Base-by-base conservation (phyloP, 768 basidiomycete genomes). In the Hygrophoropsis aurantiaca region DNA sequence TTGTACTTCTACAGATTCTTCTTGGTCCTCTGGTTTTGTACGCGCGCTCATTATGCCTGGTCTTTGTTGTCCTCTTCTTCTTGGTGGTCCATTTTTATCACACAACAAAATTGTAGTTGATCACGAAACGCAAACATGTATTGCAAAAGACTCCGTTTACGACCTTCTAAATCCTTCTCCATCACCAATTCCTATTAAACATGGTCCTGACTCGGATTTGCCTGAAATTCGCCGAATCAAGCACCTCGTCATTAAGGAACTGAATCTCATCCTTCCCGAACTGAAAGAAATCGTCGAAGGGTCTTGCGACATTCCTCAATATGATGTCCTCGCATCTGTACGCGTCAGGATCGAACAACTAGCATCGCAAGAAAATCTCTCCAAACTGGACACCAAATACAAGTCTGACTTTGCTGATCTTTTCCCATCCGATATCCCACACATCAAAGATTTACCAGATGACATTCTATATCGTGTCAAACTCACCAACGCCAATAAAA, bases 71-170 rank as follows among this genome's bases (percentile, higher is more conserved):
- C 56, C 56, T 18, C 32, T 71, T 21, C 54, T 72, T 3, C 55
- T 71, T 0, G 69, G 66, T 3, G 46, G 63, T 2, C 69, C 67
- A 1, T n/a, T n/a, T n/a, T n/a, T n/a, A n/a, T n/a, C n/a, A n/a
- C n/a, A n/a, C n/a, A n/a, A n/a, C n/a, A n/a, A n/a, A n/a, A n/a
- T n/a, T 8, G 20, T 50, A 11, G 48, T 27, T 1, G 33, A 26
- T 2, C 27, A 49, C 11, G 26, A 40, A 10, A 20, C 11, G 10
- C 38, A n/a, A n/a, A n/a, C n/a, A n/a, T n/a, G n/a, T n/a, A n/a
- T n/a, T n/a, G n/a, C n/a, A n/a, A 27, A 27, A 11, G 11, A 15
- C 9, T 26, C 13, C 25, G 15, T 23, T 26, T 15, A 9, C 25
- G 42, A 27, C 15, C 8, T 11, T 11, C 9, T 8, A 23, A 15